Percentiles rank a stretch among this genome's conserved stretches.
phyloP scores from a whole-genome alignment of 495 filamentous ascomycete genomes.

The Talaromyces trachyspermus region DNA sequence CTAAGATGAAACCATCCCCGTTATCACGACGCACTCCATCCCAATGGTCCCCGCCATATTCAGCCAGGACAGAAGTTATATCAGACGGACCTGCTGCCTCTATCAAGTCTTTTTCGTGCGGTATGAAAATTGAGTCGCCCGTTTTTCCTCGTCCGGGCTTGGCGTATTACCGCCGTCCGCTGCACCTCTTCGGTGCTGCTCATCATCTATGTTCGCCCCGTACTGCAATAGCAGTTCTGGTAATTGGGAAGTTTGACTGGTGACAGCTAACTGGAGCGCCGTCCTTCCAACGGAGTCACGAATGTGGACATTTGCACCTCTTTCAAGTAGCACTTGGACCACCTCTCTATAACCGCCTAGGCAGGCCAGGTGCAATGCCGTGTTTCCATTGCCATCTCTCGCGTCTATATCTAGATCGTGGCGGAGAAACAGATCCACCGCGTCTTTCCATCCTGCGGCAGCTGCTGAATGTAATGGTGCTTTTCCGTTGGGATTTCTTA shows the following conservation, averaged over 20 bases:
- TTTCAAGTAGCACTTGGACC: slow-evolving; percentile 1
- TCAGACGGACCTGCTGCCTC: neutral
- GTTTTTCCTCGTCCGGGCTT: neutral
- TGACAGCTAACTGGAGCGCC: neutral
- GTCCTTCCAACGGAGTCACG: neutral
- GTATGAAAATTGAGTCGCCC: neutral
- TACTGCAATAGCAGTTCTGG: neutral
- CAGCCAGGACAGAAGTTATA: neutral
- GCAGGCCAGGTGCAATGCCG: slow-evolving; percentile 4
- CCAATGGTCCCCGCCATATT: neutral
- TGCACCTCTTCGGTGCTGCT: neutral
- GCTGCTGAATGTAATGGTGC: neutral
- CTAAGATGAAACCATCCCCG: slow-evolving; percentile 2
- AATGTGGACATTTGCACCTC: neutral
- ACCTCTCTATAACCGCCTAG: neutral
- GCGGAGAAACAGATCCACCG: neutral
- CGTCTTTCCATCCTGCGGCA: neutral
- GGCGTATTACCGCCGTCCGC: neutral
- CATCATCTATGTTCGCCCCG: neutral
- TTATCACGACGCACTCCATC: slow-evolving; percentile 2
- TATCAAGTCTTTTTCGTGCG: neutral
- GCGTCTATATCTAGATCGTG: slow-evolving; percentile 1
- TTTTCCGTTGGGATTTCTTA: neutral
- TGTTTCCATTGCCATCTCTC: neutral
- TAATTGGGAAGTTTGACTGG: neutral